phyloP scores from a whole-genome alignment of 495 filamentous ascomycete genomes.

The Penicillium odoratum region DNA sequence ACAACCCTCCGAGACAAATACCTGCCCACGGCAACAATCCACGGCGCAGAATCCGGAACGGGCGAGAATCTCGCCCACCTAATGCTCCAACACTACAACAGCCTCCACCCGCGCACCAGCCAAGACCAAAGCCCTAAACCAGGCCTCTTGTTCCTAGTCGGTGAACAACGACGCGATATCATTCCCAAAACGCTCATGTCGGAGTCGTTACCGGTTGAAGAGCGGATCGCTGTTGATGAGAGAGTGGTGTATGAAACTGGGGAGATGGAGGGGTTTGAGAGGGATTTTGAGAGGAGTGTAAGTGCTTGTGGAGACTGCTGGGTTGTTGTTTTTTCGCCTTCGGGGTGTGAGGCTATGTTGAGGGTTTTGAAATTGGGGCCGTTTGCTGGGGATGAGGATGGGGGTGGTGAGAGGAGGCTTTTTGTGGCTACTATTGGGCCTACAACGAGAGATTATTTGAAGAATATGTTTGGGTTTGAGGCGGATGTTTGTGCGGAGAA shows the following conservation, averaged over 20 bases:
- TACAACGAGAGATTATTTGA: slow-evolving; percentile 79
- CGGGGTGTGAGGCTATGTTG: slow-evolving; percentile 81
- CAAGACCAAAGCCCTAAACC: slow-evolving; percentile 48
- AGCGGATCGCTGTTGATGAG: slow-evolving; percentile 67
- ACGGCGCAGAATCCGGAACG: slow-evolving; percentile 77
- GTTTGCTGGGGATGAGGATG: slow-evolving; percentile 7
- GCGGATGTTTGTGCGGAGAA: slow-evolving; percentile 80
- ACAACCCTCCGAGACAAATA: slow-evolving; percentile 50
- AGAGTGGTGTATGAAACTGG: slow-evolving; percentile 82
- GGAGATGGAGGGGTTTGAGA: slow-evolving; percentile 71
- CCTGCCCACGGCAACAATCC: slow-evolving; percentile 53
- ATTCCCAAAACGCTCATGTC: slow-evolving; percentile 78
- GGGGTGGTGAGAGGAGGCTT: slow-evolving; percentile 31
- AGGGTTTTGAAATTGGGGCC: slow-evolving; percentile 51
- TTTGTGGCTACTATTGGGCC: slow-evolving; percentile 89
- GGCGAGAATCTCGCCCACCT: slow-evolving; percentile 74
- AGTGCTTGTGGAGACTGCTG: slow-evolving; percentile 50
- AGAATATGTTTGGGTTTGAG: slow-evolving; percentile 63
- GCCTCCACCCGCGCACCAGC: slow-evolving; percentile 14
- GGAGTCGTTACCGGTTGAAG: slow-evolving; percentile 33
- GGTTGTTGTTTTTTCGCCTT: slow-evolving; percentile 94
- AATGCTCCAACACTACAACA: slow-evolving; percentile 73
- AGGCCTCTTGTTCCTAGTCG: slow-evolving; percentile 79
- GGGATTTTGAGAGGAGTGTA: slow-evolving; percentile 54
- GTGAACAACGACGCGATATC: slow-evolving; percentile 81